Evolutionary conservation across 2,329 filamentous ascomycete genomes (phyloP).

Genomic region (Neoscytalidium dimidiatum): DNA sequence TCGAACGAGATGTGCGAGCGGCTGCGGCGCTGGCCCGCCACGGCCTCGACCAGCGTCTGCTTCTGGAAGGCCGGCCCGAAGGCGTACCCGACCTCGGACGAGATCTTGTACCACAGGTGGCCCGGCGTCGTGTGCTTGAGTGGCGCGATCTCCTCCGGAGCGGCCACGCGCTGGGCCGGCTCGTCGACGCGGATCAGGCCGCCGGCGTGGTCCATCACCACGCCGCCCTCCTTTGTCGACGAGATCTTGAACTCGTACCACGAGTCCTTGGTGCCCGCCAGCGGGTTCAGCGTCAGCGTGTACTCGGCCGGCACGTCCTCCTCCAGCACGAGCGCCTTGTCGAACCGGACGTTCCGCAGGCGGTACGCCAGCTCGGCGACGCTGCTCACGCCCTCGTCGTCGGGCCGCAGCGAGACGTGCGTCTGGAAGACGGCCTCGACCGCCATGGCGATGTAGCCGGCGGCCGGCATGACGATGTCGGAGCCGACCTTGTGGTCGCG

Average conservation of each 20-base stretch:
- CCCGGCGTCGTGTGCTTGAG: constrained; percentile 19
- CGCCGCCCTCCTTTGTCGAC: constrained; percentile 19
- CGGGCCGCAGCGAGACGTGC: background rate
- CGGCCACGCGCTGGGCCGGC: background rate
- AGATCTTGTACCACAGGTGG: constrained; percentile 27
- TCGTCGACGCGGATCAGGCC: constrained; percentile 24
- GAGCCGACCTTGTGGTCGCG: constrained; percentile 39
- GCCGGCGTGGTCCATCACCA: constrained; percentile 26
- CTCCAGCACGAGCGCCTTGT: constrained; percentile 25
- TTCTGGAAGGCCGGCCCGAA: constrained; percentile 28
- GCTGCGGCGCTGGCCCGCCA: constrained; percentile 5
- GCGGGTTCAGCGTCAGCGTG: constrained; percentile 22
- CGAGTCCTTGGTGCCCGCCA: constrained; percentile 10
- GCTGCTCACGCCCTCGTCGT: constrained; percentile 22
- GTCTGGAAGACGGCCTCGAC: constrained; percentile 14
- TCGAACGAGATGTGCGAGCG: constrained; percentile 22
- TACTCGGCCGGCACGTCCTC: constrained; percentile 27
- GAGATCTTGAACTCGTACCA: constrained; percentile 27
- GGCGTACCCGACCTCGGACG: constrained; percentile 24
- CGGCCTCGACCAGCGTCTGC: constrained; percentile 22
- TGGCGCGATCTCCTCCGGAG: background rate
- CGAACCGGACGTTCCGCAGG: constrained; percentile 29
- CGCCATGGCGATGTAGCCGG: background rate
- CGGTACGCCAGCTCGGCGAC: constrained; percentile 20
- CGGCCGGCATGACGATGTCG: background rate